Base-by-base conservation (phyloP, 2,329 filamentous ascomycete genomes). In the Tolypocladium inflatum region DNA sequence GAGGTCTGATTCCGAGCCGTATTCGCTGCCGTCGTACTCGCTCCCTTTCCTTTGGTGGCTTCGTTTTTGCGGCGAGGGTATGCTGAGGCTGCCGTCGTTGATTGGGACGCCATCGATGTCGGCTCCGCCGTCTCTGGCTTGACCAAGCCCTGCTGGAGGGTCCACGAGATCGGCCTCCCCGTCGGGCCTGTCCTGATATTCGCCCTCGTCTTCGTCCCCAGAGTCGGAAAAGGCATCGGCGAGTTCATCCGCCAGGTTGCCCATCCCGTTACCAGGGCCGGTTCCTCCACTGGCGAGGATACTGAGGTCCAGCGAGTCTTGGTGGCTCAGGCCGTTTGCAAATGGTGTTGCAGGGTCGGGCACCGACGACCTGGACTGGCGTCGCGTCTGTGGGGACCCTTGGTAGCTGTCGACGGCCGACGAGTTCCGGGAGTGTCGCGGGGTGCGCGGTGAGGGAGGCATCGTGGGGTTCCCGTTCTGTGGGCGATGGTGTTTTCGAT, bases 161-260 rank as follows among this genome's bases (percentile, higher is more conserved):
- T 41, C 38, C 11, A 15, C 5, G 15, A 41, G 51, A n/a, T 26
- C 42, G 23, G 35, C 23, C n/a, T 77, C 77, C 15, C 76, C 75
- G 39, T 78, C 26, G 6, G 6, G n/a, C n/a, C n/a, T n/a, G n/a
- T n/a, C 74, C 59, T 65, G 70, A 23, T 79, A 76, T 50, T 80
- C 78, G 23, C 79, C 80, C 43, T 85, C 83, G 43, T 84, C 85
- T 60, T 85, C 84, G 45, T 83, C 85, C 58, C 82, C 83, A 10
- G 84, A 87, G 39, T 84, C 85, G 50, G 82, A 84, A 70, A 88
- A 84, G 4, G 86, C 85, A 66, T 89, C 88, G 1, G 87, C 90
- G 54, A 94, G 76, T 71, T 94, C 90, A 71, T 93, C 90, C 2
- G 90, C 90, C 54, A 94, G 72, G 64, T 91, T 92, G 38, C 89